phyloP scores from a whole-genome alignment of 257 asterid species.

The Solanum neorickii region DNA sequence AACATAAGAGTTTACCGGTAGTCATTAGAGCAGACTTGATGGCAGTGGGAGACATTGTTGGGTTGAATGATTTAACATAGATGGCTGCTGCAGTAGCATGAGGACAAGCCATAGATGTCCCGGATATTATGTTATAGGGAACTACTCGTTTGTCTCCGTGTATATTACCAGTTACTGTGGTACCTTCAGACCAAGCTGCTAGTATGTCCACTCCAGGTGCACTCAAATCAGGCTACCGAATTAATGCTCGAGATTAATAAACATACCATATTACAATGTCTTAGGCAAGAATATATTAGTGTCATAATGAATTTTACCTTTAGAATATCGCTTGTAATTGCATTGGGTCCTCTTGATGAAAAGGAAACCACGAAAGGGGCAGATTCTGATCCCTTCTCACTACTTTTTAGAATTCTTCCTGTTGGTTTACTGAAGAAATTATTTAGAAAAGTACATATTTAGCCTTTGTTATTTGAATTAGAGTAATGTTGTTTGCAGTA shows the following conservation, averaged over 20 bases:
- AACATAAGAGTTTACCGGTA: constrained; percentile 24
- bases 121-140: constrained; percentile 44
- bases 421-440: constrained; percentile 11
- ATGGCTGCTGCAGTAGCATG: constrained; percentile 65
- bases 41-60: constrained; percentile 66
- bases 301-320: constrained; percentile 22
- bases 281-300: not conserved
- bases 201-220: constrained; percentile 67
- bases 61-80: constrained; percentile 53
- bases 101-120: constrained; percentile 74
- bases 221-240: constrained; percentile 47
- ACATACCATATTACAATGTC: not conserved
- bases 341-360: constrained; percentile 64
- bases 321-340: constrained; percentile 35
- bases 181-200: constrained; percentile 60
- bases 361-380: constrained; percentile 54
- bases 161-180: constrained; percentile 20
- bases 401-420: constrained; percentile 13
- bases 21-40: constrained; percentile 68
- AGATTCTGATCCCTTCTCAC: constrained; percentile 1
- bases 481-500: not conserved
- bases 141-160: constrained; percentile 26
- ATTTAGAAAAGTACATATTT: not conserved
- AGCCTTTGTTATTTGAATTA: not conserved
- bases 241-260: not conserved